A percentile compares a stretch with the other conserved stretches of the same genome.
Evolutionary conservation across 148 eudicot genomes (phyloP).

Genomic region (Cornus controversa): DNA sequence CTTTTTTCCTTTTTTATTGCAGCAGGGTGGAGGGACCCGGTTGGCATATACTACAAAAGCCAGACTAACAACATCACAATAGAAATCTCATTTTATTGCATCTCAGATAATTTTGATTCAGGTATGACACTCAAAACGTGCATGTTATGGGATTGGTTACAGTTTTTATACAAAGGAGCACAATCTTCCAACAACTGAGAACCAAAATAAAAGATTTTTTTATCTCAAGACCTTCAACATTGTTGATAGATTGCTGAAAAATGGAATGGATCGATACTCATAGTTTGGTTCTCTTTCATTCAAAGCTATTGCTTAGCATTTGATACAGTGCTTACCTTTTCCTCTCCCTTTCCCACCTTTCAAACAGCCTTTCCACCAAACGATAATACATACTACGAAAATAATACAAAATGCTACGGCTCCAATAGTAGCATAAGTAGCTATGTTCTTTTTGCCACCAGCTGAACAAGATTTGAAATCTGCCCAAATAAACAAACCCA

Average conservation of each 20-base stretch:
- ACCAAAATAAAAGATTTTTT: not conserved
- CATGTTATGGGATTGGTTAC: not conserved
- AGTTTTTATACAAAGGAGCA: not conserved
- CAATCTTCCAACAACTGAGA: not conserved
- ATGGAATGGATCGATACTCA: too few relatives aligned
- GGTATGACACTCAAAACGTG: not conserved
- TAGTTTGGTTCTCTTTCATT: not conserved
- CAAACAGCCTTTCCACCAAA: conserved; percentile 38
- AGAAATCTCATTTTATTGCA: not conserved
- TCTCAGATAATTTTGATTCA: not conserved
- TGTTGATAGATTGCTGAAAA: not conserved
- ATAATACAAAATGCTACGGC: conserved; percentile 19
- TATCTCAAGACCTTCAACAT: conserved; percentile 6
- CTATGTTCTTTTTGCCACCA: conserved; percentile 26
- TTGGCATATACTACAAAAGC: too few relatives aligned
- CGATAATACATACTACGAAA: conserved; percentile 15
- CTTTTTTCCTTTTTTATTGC: too few relatives aligned
- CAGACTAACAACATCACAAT: not conserved
- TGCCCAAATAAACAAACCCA: conserved; percentile 12
- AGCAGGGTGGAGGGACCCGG: too few relatives aligned
- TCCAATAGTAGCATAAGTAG: conserved; percentile 25
- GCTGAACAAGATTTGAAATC: conserved; percentile 33
- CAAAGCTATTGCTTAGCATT: not conserved
- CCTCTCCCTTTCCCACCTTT: conserved; percentile 20
- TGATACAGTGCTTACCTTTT: conserved; percentile 21